A percentile compares a stretch with the other conserved stretches of the same genome.
Conservation (phyloP, 371 early-diverging fungal species). For the Actinomortierella ambigua region DNA sequence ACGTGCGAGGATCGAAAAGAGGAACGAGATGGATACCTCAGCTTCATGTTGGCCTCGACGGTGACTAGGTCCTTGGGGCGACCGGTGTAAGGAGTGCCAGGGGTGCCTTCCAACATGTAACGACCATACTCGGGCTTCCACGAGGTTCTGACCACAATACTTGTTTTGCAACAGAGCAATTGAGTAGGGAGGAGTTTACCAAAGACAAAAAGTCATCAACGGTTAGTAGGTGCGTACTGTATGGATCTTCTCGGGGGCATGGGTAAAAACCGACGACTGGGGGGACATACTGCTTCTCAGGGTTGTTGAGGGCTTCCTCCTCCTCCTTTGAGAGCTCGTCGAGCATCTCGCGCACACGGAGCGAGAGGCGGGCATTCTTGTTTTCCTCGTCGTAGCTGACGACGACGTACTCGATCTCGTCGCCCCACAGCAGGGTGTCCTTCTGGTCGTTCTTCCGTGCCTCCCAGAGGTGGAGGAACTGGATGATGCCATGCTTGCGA, state of each 20-base stretch:
- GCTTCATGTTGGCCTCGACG: constrained; percentile 91
- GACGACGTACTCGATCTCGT: constrained; percentile 97
- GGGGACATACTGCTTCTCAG: constrained; percentile 33
- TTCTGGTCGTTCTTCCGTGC: constrained; percentile 76
- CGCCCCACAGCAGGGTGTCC: constrained; percentile 92
- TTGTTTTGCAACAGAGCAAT: constrained; percentile 4
- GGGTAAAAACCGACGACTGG: too few species aligned
- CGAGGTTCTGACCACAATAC: constrained; percentile 54
- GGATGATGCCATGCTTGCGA: constrained; percentile 90
- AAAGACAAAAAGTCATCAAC: too few species aligned
- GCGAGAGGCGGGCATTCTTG: constrained; percentile 74
- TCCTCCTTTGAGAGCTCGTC: constrained; percentile 79
- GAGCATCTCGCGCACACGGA: constrained; percentile 87
- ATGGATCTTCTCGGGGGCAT: too few species aligned
- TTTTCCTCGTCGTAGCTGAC: constrained; percentile 78
- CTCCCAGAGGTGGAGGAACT: constrained; percentile 91
- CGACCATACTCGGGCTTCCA: constrained; percentile 98
- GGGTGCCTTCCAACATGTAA: constrained; percentile 96
- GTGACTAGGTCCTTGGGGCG: constrained; percentile 79
- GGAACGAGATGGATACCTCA: too few species aligned
- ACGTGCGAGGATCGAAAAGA: neutral
- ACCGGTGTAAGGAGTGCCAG: constrained; percentile 91
- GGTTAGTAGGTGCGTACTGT: too few species aligned
- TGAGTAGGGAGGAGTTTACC: too few species aligned
- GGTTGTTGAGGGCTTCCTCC: constrained; percentile 52